A percentile compares a stretch with the other conserved stretches of the same genome.
These are phyloP conservation scores for Hymenoscyphus infarciens DNA, from an alignment of 2,329 filamentous ascomycete genomes.

Conservation along the genomic window DNA sequence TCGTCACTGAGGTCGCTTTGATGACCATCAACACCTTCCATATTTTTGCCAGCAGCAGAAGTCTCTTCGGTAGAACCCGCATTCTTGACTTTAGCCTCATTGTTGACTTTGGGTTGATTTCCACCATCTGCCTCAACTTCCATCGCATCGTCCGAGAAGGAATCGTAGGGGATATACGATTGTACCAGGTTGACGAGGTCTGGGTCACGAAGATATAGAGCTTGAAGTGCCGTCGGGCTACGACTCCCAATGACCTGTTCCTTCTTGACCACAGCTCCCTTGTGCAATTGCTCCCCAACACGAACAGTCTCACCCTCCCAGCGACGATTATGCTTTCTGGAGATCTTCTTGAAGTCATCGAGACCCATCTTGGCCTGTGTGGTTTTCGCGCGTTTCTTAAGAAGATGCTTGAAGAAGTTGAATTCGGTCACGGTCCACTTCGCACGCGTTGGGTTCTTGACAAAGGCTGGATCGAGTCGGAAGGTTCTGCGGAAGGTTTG, in stretches of 20 bases:
- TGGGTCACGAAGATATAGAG: background rate
- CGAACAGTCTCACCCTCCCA: background rate
- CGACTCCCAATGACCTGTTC: background rate
- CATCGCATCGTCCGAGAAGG: background rate
- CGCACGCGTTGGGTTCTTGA: conserved; percentile 2
- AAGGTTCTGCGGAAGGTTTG: conserved; percentile 12
- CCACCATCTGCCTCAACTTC: background rate
- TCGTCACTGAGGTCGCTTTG: background rate
- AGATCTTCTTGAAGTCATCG: conserved; percentile 1
- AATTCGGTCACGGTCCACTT: background rate
- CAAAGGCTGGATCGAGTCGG: conserved; percentile 8
- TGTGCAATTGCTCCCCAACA: background rate
- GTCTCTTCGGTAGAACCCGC: background rate
- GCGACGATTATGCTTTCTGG: background rate
- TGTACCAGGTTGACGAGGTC: background rate
- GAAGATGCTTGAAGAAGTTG: background rate
- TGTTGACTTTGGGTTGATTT: background rate
- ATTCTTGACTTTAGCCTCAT: background rate
- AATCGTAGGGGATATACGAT: background rate
- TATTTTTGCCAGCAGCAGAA: background rate
- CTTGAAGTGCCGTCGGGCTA: background rate
- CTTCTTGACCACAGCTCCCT: background rate
- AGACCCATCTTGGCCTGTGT: background rate
- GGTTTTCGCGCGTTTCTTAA: background rate
- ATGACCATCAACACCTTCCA: background rate